These are phyloP conservation scores for Thyridium curvatum DNA, from an alignment of 2,329 filamentous ascomycete genomes.

Conservation along the genomic window DNA sequence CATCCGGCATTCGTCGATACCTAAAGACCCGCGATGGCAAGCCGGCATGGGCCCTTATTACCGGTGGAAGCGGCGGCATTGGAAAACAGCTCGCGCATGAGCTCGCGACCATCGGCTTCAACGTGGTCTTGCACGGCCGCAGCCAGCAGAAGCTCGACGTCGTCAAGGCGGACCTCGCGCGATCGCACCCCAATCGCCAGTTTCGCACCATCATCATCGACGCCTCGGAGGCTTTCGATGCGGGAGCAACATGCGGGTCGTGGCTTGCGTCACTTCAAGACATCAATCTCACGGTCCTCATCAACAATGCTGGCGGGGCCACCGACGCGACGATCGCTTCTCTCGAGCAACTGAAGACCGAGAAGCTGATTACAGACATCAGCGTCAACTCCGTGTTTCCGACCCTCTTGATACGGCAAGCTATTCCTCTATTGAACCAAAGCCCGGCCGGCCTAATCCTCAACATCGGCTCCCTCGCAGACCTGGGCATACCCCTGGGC, in stretches of 20 bases:
- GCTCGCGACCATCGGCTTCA: slow-evolving; percentile 45
- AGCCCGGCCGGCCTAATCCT: slow-evolving; percentile 39
- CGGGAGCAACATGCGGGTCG: no score
- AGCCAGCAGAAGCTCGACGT: slow-evolving; percentile 38
- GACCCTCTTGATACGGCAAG: slow-evolving; percentile 36
- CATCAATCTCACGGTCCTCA: slow-evolving; percentile 41
- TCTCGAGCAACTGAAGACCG: slow-evolving; percentile 25
- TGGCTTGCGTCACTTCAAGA: slow-evolving; percentile 16
- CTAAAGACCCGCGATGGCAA: no score
- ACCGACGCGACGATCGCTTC: slow-evolving; percentile 22
- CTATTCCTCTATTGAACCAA: slow-evolving; percentile 35
- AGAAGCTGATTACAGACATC: slow-evolving; percentile 33
- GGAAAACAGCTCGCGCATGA: slow-evolving; percentile 43
- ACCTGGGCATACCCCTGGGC: slow-evolving; percentile 39
- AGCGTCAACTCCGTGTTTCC: slow-evolving; percentile 44
- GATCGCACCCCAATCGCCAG: slow-evolving; percentile 27
- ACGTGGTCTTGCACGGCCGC: slow-evolving; percentile 52
- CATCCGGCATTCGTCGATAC: no score
- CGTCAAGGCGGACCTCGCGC: slow-evolving; percentile 31
- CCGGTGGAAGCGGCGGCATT: slow-evolving; percentile 49
- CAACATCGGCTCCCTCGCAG: slow-evolving; percentile 41
- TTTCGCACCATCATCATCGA: slow-evolving; percentile 38
- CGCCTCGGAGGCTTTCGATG: no score
- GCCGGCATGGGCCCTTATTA: slow-evolving; percentile 39
- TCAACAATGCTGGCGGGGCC: slow-evolving; percentile 50